Conservation (phyloP, 2,329 filamentous ascomycete species). For the Pseudomassariella vexata region DNA sequence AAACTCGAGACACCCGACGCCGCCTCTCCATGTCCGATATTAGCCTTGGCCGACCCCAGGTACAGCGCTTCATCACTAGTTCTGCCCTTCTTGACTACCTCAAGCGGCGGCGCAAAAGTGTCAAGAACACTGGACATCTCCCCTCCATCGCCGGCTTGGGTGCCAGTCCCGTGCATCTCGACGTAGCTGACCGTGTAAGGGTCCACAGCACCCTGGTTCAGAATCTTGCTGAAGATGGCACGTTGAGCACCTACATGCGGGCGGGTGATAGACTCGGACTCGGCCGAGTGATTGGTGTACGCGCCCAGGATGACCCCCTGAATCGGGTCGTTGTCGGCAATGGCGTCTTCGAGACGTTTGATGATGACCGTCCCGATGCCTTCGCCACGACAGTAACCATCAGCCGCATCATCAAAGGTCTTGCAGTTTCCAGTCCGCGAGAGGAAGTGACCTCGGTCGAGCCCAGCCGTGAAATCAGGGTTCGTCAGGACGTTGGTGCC, state of each 20-base stretch:
- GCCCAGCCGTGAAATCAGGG: constrained; percentile 56
- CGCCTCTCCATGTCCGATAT: constrained; percentile 38
- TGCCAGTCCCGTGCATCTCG: constrained; percentile 67
- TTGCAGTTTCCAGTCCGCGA: constrained; percentile 40
- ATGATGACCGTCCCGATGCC: constrained; percentile 13
- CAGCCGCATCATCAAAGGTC: constrained; percentile 34
- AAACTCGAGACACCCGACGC: constrained; percentile 24
- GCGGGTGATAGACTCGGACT: constrained; percentile 56
- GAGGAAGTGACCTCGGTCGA: constrained; percentile 58
- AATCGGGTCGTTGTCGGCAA: constrained; percentile 21
- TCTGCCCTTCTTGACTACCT: constrained; percentile 30
- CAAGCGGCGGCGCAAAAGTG: constrained; percentile 46
- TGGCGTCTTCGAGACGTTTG: constrained; percentile 15
- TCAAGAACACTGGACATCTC: constrained; percentile 58
- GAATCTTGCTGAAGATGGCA: constrained; percentile 51
- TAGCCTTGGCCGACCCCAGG: constrained; percentile 40
- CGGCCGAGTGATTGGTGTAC: constrained; percentile 57
- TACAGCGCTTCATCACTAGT: constrained; percentile 32
- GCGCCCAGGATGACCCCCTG: constrained; percentile 55
- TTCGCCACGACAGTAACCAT: constrained; percentile 35
- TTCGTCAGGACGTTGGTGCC: constrained; percentile 60
- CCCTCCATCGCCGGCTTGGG: constrained; percentile 62
- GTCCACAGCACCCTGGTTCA: constrained; percentile 53
- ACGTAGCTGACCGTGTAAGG: constrained; percentile 50
- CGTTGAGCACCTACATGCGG: constrained; percentile 58